Base-by-base conservation (phyloP, 1,284 basidiomycete species). In the Grifola frondosa region DNA sequence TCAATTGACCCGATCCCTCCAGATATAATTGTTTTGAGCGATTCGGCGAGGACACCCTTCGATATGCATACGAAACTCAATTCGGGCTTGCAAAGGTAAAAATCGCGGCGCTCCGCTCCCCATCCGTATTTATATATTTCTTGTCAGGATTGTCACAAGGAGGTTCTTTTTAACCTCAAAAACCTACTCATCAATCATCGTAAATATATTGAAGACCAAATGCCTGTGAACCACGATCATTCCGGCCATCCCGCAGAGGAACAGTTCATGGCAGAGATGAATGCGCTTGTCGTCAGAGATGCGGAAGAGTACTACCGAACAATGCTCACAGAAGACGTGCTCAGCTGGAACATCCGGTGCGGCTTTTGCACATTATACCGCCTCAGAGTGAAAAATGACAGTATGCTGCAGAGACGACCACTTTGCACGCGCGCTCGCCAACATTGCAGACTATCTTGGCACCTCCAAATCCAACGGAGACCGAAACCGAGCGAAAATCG, bases 291-390 rank as follows among this genome's bases (percentile, higher is more conserved):
- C 12, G 61, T 63, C 9, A 49, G 47, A 23, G 54, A 62, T 40
- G 59, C 56, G 3, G 61, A 65, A 44, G 56, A 60, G 40, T 62
- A 62, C 45, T 60, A 63, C 37, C 54, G 58, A 25, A 54, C 54
- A 17, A 60, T 60, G 59, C 43, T 59, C 46, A 46, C 51, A 6
- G 54, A 60, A 30, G 56, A 59, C 29, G 50, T 43, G 9, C 45
- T 44, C 13, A 59, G 53, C 36, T 63, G 59, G 58, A 60, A 63
- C 33, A 40, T 62, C 7, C 46, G 57, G 56, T 57, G 16, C 35
- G 41, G 3, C 6, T 12, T 34, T 32, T 10, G 13, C 8, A 13
- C 17, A 15, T 17, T 8, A 13, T 40, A 10, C 19, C 1, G 19
- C 30, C 29, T 37, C 3, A n/a, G n/a, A n/a, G n/a, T n/a, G n/a